A percentile compares a stretch with the other conserved stretches of the same genome.
phyloP scores from a whole-genome alignment of 73 alveolate species.

The Paramecium octaurelia region DNA sequence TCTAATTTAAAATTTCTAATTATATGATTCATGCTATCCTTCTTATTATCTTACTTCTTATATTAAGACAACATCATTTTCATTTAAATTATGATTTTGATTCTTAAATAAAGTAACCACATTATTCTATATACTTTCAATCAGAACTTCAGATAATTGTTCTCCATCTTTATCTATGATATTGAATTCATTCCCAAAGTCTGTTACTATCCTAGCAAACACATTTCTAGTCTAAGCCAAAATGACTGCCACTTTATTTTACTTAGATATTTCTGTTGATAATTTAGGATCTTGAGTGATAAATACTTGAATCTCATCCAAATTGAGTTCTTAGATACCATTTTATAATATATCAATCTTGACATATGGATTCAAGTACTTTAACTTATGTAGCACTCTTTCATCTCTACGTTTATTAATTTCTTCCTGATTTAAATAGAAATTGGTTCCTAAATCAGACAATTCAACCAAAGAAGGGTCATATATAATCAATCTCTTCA shows the following conservation, averaged over 20 bases:
- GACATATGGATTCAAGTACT: slow-evolving; percentile 89
- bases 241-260: background rate
- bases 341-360: background rate
- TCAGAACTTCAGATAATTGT: slow-evolving; percentile 80
- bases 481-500: slow-evolving; percentile 82
- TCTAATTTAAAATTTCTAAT: slow-evolving; percentile 61
- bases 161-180: slow-evolving; percentile 93
- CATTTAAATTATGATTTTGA: background rate
- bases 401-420: slow-evolving; percentile 79
- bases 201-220: slow-evolving; percentile 77
- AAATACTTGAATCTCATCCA: background rate
- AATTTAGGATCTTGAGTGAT: slow-evolving; percentile 4
- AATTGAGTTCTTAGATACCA: background rate
- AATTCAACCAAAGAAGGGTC: slow-evolving; percentile 68
- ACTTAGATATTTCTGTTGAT: background rate
- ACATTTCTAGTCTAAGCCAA: slow-evolving; percentile 78
- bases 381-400: slow-evolving; percentile 70
- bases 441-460: slow-evolving; percentile 80
- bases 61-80: background rate
- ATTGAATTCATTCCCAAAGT: slow-evolving; percentile 86
- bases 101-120: background rate
- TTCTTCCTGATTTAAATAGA: slow-evolving; percentile 78
- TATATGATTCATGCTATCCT: slow-evolving; percentile 29
- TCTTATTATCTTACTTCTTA: slow-evolving; percentile 26
- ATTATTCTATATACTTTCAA: slow-evolving; percentile 47